phyloP scores from a whole-genome alignment of 331 rosid species.

The Acacia pycnantha region DNA sequence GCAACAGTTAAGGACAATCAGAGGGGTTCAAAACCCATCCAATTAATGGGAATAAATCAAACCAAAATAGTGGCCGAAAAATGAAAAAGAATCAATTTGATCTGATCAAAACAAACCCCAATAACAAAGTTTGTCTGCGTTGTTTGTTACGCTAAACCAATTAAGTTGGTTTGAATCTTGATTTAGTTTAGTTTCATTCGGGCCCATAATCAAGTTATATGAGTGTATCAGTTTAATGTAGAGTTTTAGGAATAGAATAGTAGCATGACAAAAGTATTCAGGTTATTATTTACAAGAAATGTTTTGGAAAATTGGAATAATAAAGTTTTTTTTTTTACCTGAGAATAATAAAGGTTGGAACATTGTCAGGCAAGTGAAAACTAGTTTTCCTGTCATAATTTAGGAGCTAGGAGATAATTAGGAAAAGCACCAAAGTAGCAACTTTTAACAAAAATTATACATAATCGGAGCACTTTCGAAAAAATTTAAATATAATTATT shows the following conservation, averaged over 20 bases:
- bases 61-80: too few relatives aligned
- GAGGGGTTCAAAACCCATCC: neutral
- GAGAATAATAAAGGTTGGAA: neutral
- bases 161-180: neutral
- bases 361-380: neutral
- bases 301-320: too few relatives aligned
- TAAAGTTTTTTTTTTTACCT: too few relatives aligned
- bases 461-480: too few relatives aligned
- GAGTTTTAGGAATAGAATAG: neutral
- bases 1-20: neutral
- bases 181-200: neutral
- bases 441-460: too few relatives aligned
- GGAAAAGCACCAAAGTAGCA: too few relatives aligned
- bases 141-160: neutral
- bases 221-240: neutral
- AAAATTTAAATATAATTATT: too few relatives aligned
- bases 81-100: too few relatives aligned
- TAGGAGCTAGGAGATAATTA: neutral
- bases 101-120: neutral
- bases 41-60: neutral
- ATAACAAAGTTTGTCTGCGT: neutral
- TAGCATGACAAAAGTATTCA: neutral
- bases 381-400: neutral
- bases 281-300: too few relatives aligned
- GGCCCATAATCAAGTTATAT: neutral